These are phyloP conservation scores for Solanum dulcamara DNA, from an alignment of 257 asterid genomes.

Conservation along the genomic window DNA sequence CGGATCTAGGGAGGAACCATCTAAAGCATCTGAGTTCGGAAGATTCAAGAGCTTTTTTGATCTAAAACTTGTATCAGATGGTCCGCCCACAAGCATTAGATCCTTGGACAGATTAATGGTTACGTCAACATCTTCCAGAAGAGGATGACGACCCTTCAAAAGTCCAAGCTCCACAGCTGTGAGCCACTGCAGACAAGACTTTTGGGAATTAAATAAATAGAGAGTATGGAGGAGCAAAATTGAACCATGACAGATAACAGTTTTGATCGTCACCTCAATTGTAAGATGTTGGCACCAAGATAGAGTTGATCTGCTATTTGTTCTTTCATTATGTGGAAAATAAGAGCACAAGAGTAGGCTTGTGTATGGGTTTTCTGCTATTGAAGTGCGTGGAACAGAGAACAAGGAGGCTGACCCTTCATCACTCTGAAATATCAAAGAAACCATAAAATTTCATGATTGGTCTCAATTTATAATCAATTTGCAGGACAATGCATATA, in stretches of 20 bases:
- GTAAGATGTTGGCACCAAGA: constrained; percentile 74
- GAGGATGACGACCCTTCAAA: constrained; percentile 95
- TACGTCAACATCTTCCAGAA: constrained; percentile 73
- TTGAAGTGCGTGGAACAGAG: constrained; percentile 73
- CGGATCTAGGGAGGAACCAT: constrained; percentile 20
- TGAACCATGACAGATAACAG: not conserved
- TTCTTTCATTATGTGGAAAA: constrained; percentile 26
- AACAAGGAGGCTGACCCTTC: constrained; percentile 61
- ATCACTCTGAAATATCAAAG: constrained; percentile 49
- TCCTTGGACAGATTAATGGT: constrained; percentile 64
- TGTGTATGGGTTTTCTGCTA: constrained; percentile 82
- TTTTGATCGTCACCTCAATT: constrained; percentile 51
- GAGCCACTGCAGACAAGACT: constrained; percentile 63
- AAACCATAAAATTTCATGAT: constrained; percentile 18
- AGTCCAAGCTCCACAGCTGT: constrained; percentile 93
- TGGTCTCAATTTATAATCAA: not conserved
- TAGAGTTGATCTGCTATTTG: constrained; percentile 19
- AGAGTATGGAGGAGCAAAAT: not conserved
- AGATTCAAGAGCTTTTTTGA: constrained; percentile 22
- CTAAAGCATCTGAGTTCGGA: constrained; percentile 14
- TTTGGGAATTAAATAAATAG: constrained; percentile 1
- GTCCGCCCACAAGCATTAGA: constrained; percentile 23
- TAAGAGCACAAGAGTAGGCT: constrained; percentile 78
- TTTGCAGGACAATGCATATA: not conserved
- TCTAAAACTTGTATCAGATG: constrained; percentile 23